Evolutionary conservation across 2,329 filamentous ascomycete genomes (phyloP), one percentile per base, ranked within the genome.

Genomic region (Fusarium dlaminii): DNA sequence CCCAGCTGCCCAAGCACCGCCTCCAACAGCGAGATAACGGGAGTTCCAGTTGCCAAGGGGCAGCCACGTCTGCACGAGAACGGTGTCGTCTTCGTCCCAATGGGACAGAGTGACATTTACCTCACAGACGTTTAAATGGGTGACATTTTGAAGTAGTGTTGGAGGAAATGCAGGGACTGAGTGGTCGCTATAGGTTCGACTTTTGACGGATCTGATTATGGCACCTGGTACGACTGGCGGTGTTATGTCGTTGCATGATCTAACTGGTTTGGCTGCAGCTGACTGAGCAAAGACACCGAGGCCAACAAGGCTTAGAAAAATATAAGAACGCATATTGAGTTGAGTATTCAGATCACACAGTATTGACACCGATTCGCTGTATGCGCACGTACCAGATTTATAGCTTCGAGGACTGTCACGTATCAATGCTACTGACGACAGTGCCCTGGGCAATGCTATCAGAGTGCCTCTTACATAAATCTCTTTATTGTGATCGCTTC

Each of bases 401-500:
- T 48, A 48, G 6, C 12, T 29, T 15, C 6, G 30, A 8, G 27
- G 2, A 12, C 7, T 14, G 5, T 8, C 17, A 22, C 18, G 1
- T 15, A 4, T 29, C 27, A 8, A 29, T 14, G 27, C 43, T 13
- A 13, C 12, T 5, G 4, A 29, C 2, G 12, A 29, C 17, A 10
- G 17, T 17, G 1, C 8, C 8, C 5, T 46, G 18, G 2, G 18
- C 11, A 27, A 12, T 6, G 7, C 15, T 20, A 18, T 10, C 43
- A 29, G 20, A 14, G 5, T 45, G 18, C 24, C 17, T 27, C 3
- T 4, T 13, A 27, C 43, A 13, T 4, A 6, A 8, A 13, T 45
- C 3, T 18, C 5, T 18, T 8, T 8, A 2, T 14, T 46, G 18
- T 22, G 0, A 13, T 40, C 17, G 13, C 3, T 14, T 13, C 17